Evolutionary conservation across 257 asterid genomes (phyloP), one percentile per base, ranked within the genome.

Genomic region (Nicotiana benthamiana): DNA sequence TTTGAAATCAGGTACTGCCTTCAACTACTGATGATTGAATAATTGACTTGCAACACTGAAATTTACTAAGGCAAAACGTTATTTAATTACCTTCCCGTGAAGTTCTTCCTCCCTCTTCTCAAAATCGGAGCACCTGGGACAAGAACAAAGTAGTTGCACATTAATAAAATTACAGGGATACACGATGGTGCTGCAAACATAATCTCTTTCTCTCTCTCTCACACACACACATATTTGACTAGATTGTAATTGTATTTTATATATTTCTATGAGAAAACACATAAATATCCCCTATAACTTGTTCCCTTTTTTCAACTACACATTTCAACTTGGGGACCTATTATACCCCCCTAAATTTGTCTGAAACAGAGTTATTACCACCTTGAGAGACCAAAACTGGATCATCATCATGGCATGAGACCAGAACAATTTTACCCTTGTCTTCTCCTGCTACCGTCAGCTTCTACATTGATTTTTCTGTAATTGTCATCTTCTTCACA

Each of bases 61-160:
- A 46, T 46, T 12, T 15, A 13, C 12, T 3, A 18, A 72, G 40
- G 30, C 60, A 15, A 65, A 65, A 22, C 15, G 60, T 72, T 48
- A 34, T 26, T 75, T 51, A 63, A 66, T 40, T 87, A 95, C 98
- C 97, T 89, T 93, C 79, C 67, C 83, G 86, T 85, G 86, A 67
- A 92, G 93, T 82, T 90, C 94, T 85, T 82, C 87, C 78, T 83
- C 90, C 36, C 67, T 84, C 86, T 87, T 90, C 88, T 89, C 93
- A 77, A 82, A 89, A 52, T 90, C 92, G 85, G 78, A 75, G 87
- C 94, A 91, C 80, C 99, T 95, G 86, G 78, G 78, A 46, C 83
- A 86, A 65, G 80, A 83, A 83, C 75, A 24, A 85, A 82, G 28
- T 61, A 62, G 32, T 52, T 77, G 0, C 54, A 63, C 82, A 63